Base-by-base conservation (phyloP, 805 yeast species). In the Hanseniaspora guilliermondii region DNA sequence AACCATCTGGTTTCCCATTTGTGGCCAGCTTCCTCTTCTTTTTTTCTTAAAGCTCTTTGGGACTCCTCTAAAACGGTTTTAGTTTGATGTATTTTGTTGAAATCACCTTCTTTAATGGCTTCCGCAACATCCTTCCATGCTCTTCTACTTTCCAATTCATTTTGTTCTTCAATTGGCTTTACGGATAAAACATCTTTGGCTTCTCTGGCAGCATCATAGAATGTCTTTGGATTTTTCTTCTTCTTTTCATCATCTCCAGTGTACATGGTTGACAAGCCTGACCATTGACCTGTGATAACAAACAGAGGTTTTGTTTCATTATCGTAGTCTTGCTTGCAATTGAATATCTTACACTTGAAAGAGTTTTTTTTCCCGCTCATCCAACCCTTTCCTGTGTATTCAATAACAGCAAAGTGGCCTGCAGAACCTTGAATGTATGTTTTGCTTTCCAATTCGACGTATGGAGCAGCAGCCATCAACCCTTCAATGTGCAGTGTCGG, bases 401-500 rank as follows among this genome's bases (percentile, higher is more conserved):
- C 95, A 57, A 93, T 71, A 32, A 76, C 75, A 16, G 88, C 77
- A 58, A 76, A 67, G 69, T 81, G 82, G 22, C 97, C 97, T 49
- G 77, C 75, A 14, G 93, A 82, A 46, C 87, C 75, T 69, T 85
- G 94, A 65, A 93, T 87, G 63, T 74, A 80, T n/a, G 94, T 77
- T 60, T 80, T 80, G 56, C 94, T 94, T 64, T 91, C 96, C 59
- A 93, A 76, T 72, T 93, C 98, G 53, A 89, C 96, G 68, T 83
- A 91, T 30, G 98, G 98, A 2, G 95, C 76, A 11, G 95, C 96
- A 59, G 84, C 81, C 58, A 91, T 70, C 56, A 91, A 77, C 30
- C 98, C 97, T 70, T 91, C 98, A 58, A 91, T 84, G 69, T 93
- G 97, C 62, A 93, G 74, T 14, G 96, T 87, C 19, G 98, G 98